A percentile compares a stretch with the other conserved stretches of the same genome.
phyloP scores from a whole-genome alignment of 2,329 filamentous ascomycete genomes.

The Dryadomyces quercus-mongolicae region DNA sequence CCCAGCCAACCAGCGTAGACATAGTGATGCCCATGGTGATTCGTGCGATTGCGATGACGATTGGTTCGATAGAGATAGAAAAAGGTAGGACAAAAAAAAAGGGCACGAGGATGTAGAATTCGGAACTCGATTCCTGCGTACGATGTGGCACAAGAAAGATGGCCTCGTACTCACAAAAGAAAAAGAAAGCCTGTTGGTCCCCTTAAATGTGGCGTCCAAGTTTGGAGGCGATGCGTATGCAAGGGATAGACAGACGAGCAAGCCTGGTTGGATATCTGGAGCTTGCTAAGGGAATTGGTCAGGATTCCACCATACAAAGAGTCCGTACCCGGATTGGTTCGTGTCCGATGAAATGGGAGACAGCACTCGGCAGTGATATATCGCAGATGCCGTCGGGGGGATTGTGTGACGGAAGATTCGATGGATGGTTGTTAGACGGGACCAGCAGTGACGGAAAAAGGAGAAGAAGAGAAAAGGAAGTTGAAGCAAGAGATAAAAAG shows the following conservation, averaged over 20 bases:
- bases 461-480: background rate
- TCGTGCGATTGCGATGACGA: too few species aligned
- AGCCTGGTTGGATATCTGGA: background rate
- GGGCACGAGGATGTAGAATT: background rate
- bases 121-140: background rate
- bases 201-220: background rate
- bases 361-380: background rate
- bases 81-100: background rate
- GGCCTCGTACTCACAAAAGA: background rate
- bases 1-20: conserved; percentile 23
- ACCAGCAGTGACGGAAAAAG: background rate
- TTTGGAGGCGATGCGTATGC: background rate
- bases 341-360: background rate
- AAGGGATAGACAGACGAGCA: background rate
- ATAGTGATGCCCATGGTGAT: conserved; percentile 21
- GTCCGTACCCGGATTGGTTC: background rate
- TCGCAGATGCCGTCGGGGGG: background rate
- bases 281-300: background rate
- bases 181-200: background rate
- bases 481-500: background rate
- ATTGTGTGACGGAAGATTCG: background rate
- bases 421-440: background rate
- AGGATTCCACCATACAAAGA: background rate
- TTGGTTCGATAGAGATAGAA: background rate
- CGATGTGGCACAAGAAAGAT: background rate